phyloP scores from a whole-genome alignment of 2,329 filamentous ascomycete species.

The Ciborinia camelliae region DNA sequence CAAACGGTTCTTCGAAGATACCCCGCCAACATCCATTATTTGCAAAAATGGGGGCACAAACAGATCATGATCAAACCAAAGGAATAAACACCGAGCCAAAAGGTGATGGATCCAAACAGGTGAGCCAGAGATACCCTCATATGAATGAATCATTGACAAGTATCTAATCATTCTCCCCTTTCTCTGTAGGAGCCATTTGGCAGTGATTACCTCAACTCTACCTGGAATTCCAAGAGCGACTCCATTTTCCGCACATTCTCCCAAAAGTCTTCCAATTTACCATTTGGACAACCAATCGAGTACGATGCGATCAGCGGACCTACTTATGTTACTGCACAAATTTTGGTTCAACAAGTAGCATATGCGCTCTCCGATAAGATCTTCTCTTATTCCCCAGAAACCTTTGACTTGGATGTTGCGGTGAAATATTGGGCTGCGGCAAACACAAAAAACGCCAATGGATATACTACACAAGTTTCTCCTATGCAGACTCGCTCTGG shows the following conservation, averaged over 20 bases:
- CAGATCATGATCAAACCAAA: constrained; percentile 27
- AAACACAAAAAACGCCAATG: constrained; percentile 74
- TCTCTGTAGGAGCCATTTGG: constrained; percentile 31
- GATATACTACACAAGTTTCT: constrained; percentile 73
- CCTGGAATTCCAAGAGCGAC: constrained; percentile 34
- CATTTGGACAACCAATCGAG: constrained; percentile 54
- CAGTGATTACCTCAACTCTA: constrained; percentile 31
- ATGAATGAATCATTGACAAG: constrained; percentile 23
- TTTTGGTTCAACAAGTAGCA: constrained; percentile 91
- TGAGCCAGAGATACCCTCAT: constrained; percentile 24
- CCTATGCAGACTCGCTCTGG: constrained; percentile 83
- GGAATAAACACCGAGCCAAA: constrained; percentile 33
- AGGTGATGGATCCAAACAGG: constrained; percentile 26
- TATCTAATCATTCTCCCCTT: constrained; percentile 15
- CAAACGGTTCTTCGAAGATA: constrained; percentile 3
- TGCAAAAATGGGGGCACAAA: constrained; percentile 30
- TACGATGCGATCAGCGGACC: constrained; percentile 71
- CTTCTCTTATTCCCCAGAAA: constrained; percentile 93
- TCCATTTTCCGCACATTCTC: constrained; percentile 32
- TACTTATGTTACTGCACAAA: constrained; percentile 89
- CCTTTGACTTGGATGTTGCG: constrained; percentile 85
- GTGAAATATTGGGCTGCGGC: constrained; percentile 71
- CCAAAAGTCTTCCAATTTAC: constrained; percentile 49
- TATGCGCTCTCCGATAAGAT: constrained; percentile 95
- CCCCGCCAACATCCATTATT: constrained; percentile 6